phyloP scores from a whole-genome alignment of 176 grass and related monocot genomes.

The Oryza officinalis region DNA sequence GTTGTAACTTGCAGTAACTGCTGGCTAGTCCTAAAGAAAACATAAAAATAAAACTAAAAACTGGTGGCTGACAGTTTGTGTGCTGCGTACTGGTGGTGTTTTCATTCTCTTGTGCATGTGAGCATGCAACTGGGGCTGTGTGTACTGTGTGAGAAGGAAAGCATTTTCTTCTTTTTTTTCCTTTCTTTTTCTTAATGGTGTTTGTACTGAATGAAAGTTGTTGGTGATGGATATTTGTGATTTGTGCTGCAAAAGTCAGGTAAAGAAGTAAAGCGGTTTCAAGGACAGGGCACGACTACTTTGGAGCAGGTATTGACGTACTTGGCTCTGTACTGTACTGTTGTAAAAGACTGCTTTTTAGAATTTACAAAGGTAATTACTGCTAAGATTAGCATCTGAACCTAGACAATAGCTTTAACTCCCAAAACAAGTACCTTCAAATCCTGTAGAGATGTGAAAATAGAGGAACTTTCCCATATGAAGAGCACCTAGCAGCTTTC shows the following conservation, averaged over 20 bases:
- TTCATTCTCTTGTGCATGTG: background rate
- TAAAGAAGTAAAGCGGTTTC: background rate
- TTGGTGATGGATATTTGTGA: background rate
- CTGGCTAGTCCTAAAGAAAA: background rate
- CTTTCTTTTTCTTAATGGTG: background rate
- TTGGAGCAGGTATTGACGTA: background rate
- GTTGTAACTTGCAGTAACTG: background rate
- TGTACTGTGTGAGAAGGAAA: background rate
- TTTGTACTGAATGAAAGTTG: background rate
- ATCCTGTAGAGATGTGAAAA: background rate
- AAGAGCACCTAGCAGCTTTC: conserved; percentile 6
- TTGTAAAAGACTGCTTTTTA: background rate
- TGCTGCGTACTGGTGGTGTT: background rate
- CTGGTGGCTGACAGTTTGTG: background rate
- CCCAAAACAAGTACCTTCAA: background rate
- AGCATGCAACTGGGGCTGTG: background rate
- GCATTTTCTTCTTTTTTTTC: background rate
- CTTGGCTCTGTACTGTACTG: background rate
- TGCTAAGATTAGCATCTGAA: background rate
- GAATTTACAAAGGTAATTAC: background rate
- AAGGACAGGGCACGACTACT: background rate
- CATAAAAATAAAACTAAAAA: no score
- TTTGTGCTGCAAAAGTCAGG: background rate
- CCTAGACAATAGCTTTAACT: background rate
- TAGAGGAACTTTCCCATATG: background rate